Evolutionary conservation across 1,284 basidiomycete genomes (phyloP).

Genomic region (Cutaneotrichosporon sp.): DNA sequence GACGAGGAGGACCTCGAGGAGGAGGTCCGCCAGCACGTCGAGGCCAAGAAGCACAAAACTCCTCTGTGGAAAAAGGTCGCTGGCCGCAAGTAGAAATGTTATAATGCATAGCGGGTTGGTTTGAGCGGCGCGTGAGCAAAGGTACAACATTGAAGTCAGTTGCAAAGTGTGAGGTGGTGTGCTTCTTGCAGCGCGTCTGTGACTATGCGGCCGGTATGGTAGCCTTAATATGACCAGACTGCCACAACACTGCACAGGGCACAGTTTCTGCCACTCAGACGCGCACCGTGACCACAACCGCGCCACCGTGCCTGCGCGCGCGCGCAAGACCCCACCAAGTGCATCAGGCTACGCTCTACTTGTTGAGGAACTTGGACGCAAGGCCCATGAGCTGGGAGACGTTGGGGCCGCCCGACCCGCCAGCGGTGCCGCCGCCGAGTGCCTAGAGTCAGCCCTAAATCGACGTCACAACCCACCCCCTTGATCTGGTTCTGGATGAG

Average conservation of each 20-base stretch:
- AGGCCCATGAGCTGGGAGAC: slow-evolving; percentile 54
- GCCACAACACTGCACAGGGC: too few relatives aligned
- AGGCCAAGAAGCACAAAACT: slow-evolving; percentile 55
- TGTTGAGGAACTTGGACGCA: slow-evolving; percentile 18
- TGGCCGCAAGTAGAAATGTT: background rate
- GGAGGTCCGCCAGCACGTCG: slow-evolving; percentile 57
- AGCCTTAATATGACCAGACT: too few relatives aligned
- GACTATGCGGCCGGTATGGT: too few relatives aligned
- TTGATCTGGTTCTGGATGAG: slow-evolving; percentile 52
- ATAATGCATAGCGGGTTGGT: background rate
- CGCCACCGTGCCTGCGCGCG: too few relatives aligned
- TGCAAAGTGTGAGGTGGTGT: too few relatives aligned
- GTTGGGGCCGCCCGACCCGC: slow-evolving; percentile 50
- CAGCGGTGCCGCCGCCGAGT: slow-evolving; percentile 57
- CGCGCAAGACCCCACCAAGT: too few relatives aligned
- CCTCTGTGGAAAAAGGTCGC: slow-evolving; percentile 19
- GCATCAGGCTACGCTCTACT: background rate
- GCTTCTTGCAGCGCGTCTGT: too few relatives aligned
- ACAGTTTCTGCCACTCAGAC: too few relatives aligned
- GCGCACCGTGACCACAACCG: too few relatives aligned
- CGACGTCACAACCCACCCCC: slow-evolving; percentile 30
- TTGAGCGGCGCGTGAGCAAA: too few relatives aligned
- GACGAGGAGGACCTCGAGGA: slow-evolving; percentile 72
- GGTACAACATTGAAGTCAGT: too few relatives aligned
- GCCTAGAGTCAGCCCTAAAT: slow-evolving; percentile 53